Evolutionary conservation across 2,329 filamentous ascomycete species (phyloP), one percentile per base, ranked within the genome.

Genomic region (Alternaria incomplexa): DNA sequence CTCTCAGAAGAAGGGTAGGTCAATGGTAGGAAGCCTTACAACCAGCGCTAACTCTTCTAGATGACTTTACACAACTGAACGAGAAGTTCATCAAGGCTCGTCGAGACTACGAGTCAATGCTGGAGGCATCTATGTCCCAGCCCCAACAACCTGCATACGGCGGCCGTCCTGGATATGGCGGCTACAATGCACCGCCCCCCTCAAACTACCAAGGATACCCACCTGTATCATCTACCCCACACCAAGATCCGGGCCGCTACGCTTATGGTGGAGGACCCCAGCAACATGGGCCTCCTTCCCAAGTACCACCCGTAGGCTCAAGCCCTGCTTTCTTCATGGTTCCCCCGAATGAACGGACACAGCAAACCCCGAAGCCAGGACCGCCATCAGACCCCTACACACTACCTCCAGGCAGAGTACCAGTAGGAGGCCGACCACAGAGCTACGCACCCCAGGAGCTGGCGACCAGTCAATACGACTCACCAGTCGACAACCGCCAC

Each of bases 51-150:
- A 74, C 61, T 22, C 46, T 43, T 13, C 68, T 68, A 97, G 96
- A 99, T 81, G 96, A 99, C 80, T 98, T 99, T 77, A 97, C 96
- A 3, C 95, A 98, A 78, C 85, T 99, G 66, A 99, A 99, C 76
- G 96, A 99, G 81, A 98, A 98, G 83, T 99, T 99, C 81, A 98
- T 99, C 85, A 99, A 99, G 82, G 96, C 96, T 48, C 90, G 96
- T 68, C 89, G 95, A 73, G 96, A 99, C 81, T 99, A 99, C 79
- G 96, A 99, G 81, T 90, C 92, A 28, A 86, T 99, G n/a, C 85
- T 99, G 20, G 96, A 99, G 80, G 91, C 93, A 17, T 98, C 95
- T 59, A 98, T 99, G 95, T 90, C 94, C 1, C 95, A 97, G 71
- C 91, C 94, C n/a, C 89, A 92, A 56, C 91, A 92, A 74, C 88